A percentile compares a stretch with the other conserved stretches of the same genome.
These are phyloP conservation scores for Tilletia horrida DNA, from an alignment of 1,284 basidiomycete species.

Conservation along the genomic window DNA sequence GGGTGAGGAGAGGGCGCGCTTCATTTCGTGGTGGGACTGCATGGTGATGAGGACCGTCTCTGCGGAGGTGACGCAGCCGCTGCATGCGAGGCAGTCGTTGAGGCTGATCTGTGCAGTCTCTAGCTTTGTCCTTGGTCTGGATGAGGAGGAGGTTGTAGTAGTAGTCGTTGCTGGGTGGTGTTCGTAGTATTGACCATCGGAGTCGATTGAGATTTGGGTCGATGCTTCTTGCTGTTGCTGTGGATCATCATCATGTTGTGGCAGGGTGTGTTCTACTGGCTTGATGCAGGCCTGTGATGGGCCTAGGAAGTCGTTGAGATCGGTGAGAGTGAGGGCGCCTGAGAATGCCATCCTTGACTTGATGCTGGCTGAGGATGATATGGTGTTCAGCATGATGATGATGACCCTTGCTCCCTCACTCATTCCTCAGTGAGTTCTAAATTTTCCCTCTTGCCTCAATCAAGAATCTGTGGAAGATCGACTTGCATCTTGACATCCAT, in stretches of 20 bases:
- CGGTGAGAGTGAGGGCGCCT: constrained; percentile 81
- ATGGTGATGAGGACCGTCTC: constrained; percentile 96
- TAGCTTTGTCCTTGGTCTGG: constrained; percentile 44
- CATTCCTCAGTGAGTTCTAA: too few relatives aligned
- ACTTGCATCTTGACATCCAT: too few relatives aligned
- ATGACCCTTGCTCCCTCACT: too few relatives aligned
- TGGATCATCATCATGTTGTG: constrained; percentile 41
- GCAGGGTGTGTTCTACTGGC: constrained; percentile 66
- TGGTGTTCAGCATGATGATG: too few relatives aligned
- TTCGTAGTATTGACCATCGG: constrained; percentile 74
- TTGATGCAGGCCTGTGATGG: constrained; percentile 98
- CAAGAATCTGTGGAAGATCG: too few relatives aligned
- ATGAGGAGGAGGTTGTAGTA: constrained; percentile 30
- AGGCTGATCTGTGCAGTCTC: constrained; percentile 78
- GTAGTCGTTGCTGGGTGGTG: constrained; percentile 14
- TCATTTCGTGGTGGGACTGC: constrained; percentile 88
- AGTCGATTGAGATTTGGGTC: constrained; percentile 86
- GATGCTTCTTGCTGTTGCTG: constrained; percentile 53
- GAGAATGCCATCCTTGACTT: constrained; percentile 74
- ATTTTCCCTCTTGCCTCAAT: too few relatives aligned
- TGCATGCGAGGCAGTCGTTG: constrained; percentile 91
- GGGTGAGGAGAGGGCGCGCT: constrained; percentile 55
- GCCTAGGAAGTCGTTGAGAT: constrained; percentile 96
- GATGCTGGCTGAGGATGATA: too few relatives aligned
- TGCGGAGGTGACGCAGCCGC: constrained; percentile 95